Conservation (phyloP, 2,329 filamentous ascomycete genomes). For the Tolypocladium cylindrosporum region DNA sequence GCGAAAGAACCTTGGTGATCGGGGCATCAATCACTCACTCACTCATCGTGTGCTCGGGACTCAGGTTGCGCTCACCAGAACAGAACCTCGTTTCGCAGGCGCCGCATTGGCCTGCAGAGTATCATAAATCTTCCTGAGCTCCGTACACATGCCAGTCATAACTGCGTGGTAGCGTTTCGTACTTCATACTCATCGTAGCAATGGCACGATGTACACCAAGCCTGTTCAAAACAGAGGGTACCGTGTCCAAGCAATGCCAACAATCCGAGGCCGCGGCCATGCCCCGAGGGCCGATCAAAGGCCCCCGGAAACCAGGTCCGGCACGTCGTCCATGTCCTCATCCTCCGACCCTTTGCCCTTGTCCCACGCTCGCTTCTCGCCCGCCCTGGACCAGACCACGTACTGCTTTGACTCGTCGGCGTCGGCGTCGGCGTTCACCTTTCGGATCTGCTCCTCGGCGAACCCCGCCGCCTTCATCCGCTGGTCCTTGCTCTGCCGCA, state of each 20-base stretch:
- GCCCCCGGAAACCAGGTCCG: conserved; percentile 6
- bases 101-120: background rate
- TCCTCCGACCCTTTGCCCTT: conserved; percentile 33
- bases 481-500: conserved; percentile 65
- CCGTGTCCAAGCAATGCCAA: background rate
- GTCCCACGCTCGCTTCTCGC: conserved; percentile 56
- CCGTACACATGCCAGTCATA: background rate
- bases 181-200: background rate
- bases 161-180: background rate
- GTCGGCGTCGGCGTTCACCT: conserved; percentile 48
- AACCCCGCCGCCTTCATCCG: conserved; percentile 71
- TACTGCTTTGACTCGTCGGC: conserved; percentile 50
- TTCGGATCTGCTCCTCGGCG: conserved; percentile 58
- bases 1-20: background rate
- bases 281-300: background rate
- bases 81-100: background rate
- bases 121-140: background rate
- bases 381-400: conserved; percentile 62
- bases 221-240: background rate
- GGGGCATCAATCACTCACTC: background rate
- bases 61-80: background rate
- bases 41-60: background rate
- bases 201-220: background rate
- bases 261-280: background rate
- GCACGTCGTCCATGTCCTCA: background rate